Percentiles rank a stretch among this genome's conserved stretches.
These are phyloP conservation scores for Xylariaceae sp. DNA, from an alignment of 2,329 filamentous ascomycete genomes.

Conservation along the genomic window DNA sequence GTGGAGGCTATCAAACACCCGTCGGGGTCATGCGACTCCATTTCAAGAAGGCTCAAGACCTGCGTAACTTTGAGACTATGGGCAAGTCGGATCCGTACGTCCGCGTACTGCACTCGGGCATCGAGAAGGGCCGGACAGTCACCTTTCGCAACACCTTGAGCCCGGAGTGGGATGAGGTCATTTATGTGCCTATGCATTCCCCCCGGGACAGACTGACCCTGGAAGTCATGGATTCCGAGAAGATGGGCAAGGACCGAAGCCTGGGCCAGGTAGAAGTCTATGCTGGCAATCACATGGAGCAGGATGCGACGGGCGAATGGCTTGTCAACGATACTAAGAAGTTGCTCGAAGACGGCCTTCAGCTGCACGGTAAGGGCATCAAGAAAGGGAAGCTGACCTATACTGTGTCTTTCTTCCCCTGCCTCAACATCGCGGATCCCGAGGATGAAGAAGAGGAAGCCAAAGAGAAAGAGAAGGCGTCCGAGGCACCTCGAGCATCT, in stretches of 20 bases:
- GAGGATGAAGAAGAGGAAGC: slow-evolving; percentile 66
- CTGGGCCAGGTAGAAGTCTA: slow-evolving; percentile 74
- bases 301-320: slow-evolving; percentile 76
- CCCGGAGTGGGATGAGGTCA: slow-evolving; percentile 90
- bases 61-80: slow-evolving; percentile 89
- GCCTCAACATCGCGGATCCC: slow-evolving; percentile 78
- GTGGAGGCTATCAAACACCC: slow-evolving; percentile 84
- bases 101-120: slow-evolving; percentile 78
- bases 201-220: slow-evolving; percentile 74
- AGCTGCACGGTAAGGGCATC: slow-evolving; percentile 63
- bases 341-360: slow-evolving; percentile 58
- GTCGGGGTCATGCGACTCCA: slow-evolving; percentile 94
- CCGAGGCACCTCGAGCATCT: slow-evolving; percentile 17
- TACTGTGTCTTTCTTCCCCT: slow-evolving; percentile 84
- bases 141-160: slow-evolving; percentile 95
- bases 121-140: slow-evolving; percentile 86
- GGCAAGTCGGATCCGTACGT: slow-evolving; percentile 97
- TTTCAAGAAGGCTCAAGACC: slow-evolving; percentile 71
- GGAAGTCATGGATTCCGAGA: slow-evolving; percentile 96
- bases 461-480: slow-evolving; percentile 26
- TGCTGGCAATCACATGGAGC: slow-evolving; percentile 68
- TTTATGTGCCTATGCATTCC: slow-evolving; percentile 88
- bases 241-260: slow-evolving; percentile 80
- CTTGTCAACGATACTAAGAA: slow-evolving; percentile 70
- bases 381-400: slow-evolving; percentile 77